Evolutionary conservation across 2,329 filamentous ascomycete genomes (phyloP).

Genomic region (Capronia epimyces): DNA sequence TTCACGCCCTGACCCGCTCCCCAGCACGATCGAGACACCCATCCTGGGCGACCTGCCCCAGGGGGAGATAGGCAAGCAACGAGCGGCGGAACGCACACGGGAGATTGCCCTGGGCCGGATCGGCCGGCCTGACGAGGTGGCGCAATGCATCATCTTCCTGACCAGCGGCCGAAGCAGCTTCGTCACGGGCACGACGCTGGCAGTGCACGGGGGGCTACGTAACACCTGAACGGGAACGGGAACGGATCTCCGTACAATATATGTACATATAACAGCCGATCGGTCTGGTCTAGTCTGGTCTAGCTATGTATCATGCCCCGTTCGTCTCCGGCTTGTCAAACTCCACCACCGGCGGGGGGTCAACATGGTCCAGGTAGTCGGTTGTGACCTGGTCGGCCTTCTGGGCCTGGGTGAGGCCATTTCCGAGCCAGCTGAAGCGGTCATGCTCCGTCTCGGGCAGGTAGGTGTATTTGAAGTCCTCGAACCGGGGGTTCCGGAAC

Average conservation of each 20-base stretch:
- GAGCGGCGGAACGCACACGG: neutral
- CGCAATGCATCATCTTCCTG: neutral
- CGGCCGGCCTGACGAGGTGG: neutral
- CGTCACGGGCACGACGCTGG: neutral
- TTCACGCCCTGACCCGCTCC: neutral
- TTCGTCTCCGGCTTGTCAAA: too few species aligned
- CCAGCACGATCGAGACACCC: neutral
- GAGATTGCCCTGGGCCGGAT: neutral
- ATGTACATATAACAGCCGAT: too few species aligned
- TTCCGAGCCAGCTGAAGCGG: constrained; percentile 31
- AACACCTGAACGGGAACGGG: too few species aligned
- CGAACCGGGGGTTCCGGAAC: constrained; percentile 38
- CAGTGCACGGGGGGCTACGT: neutral
- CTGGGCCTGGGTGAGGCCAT: constrained; percentile 3
- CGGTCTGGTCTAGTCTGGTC: too few species aligned
- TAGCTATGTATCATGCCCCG: too few species aligned
- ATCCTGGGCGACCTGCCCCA: neutral
- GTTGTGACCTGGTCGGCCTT: neutral
- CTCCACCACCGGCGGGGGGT: too few species aligned
- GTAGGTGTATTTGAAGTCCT: constrained; percentile 42
- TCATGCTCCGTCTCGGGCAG: constrained; percentile 14
- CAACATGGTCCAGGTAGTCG: neutral
- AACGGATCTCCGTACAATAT: too few species aligned
- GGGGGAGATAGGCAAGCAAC: neutral
- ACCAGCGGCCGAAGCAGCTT: constrained; percentile 1